These are phyloP conservation scores for Ambrosia hybrid DNA, from an alignment of 140 eudicot species.

Conservation along the genomic window DNA sequence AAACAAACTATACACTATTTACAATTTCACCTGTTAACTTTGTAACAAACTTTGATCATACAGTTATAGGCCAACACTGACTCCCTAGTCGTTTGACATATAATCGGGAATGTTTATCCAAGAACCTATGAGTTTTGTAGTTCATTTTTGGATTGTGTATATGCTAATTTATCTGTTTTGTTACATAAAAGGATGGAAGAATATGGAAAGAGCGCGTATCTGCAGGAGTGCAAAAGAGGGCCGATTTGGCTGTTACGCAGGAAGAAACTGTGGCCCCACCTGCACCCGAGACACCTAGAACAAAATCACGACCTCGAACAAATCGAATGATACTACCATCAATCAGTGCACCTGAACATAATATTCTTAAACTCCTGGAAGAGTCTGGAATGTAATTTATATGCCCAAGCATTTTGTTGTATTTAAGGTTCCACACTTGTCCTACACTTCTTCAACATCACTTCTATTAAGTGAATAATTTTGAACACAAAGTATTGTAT, in stretches of 20 bases:
- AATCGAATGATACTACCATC: slow-evolving; percentile 77
- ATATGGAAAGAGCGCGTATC: slow-evolving; percentile 95
- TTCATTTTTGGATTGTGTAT: not conserved
- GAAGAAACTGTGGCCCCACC: slow-evolving; percentile 40
- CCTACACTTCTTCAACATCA: not conserved
- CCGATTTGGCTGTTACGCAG: slow-evolving; percentile 38
- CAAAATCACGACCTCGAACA: slow-evolving; percentile 45
- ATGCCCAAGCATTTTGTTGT: not conserved
- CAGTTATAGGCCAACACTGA: no score
- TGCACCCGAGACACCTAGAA: slow-evolving; percentile 39
- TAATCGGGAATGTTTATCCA: not conserved
- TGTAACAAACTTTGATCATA: no score
- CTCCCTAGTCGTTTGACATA: not conserved
- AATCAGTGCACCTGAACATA: slow-evolving; percentile 87
- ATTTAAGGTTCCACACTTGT: not conserved
- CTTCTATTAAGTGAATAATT: not conserved
- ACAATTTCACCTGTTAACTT: no score
- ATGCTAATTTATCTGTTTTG: not conserved
- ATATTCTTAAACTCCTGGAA: slow-evolving; percentile 70
- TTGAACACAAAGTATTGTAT: not conserved
- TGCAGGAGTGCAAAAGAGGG: slow-evolving; percentile 46
- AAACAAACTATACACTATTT: no score
- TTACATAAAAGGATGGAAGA: slow-evolving; percentile 67
- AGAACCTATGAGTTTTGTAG: not conserved
- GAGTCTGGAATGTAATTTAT: slow-evolving; percentile 21